Evolutionary conservation across 768 basidiomycete species (phyloP).

Genomic region (Leucocoprinus birnbaumii): DNA sequence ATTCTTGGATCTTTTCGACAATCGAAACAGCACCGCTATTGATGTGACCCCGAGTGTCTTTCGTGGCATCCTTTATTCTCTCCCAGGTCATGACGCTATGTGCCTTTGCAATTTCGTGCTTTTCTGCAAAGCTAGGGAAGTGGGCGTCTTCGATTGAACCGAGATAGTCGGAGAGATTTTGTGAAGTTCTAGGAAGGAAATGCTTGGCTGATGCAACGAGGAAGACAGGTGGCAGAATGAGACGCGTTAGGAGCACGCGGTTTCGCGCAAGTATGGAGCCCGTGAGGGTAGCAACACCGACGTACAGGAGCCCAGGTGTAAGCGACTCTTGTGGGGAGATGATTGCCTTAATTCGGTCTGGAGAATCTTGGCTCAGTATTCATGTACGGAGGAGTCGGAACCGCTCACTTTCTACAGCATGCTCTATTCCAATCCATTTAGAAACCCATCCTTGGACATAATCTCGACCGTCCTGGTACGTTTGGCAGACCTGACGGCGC

Average conservation of each 20-base stretch:
- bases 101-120: conserved; percentile 61
- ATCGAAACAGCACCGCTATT: conserved; percentile 41
- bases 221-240: conserved; percentile 75
- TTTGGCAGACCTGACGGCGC: conserved; percentile 55
- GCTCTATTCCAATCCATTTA: conserved; percentile 84
- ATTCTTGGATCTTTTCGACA: conserved; percentile 58
- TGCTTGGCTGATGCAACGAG: conserved; percentile 68
- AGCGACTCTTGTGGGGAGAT: conserved; percentile 78
- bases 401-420: conserved; percentile 75
- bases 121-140: conserved; percentile 64
- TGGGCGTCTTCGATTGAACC: conserved; percentile 69
- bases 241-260: conserved; percentile 63
- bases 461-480: conserved; percentile 54
- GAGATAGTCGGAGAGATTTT: conserved; percentile 65
- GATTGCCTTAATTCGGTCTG: conserved; percentile 83
- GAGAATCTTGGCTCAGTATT: too few species aligned
- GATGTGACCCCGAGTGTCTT: conserved; percentile 41
- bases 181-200: conserved; percentile 83
- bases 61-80: conserved; percentile 48
- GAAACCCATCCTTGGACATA: conserved; percentile 72
- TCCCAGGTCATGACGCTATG: conserved; percentile 61
- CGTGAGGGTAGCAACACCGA: conserved; percentile 83
- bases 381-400: neutral
- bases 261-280: conserved; percentile 86
- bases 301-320: conserved; percentile 88